phyloP scores from a whole-genome alignment of 2,329 filamentous ascomycete genomes.

The Ophiostoma piceae region DNA sequence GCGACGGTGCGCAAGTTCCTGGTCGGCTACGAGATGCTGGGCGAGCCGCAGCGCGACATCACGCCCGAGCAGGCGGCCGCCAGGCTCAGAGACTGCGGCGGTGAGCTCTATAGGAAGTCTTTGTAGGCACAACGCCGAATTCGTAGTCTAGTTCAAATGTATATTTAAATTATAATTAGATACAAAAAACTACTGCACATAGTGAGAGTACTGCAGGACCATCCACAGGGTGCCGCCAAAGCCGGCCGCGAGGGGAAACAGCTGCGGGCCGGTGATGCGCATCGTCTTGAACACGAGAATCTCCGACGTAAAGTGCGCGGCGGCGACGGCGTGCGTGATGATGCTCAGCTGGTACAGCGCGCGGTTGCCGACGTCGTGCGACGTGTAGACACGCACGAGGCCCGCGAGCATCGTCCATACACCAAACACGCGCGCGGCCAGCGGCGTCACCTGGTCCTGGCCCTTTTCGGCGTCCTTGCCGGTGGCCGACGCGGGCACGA shows the following conservation, averaged over 20 bases:
- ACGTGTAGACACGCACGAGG: constrained; percentile 74
- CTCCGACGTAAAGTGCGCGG: constrained; percentile 74
- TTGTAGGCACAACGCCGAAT: constrained; percentile 31
- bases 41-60: constrained; percentile 96
- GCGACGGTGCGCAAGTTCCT: constrained; percentile 94
- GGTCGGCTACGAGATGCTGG: constrained; percentile 94
- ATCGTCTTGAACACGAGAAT: constrained; percentile 74
- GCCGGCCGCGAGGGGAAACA: constrained; percentile 50
- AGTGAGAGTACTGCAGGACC: constrained; percentile 62
- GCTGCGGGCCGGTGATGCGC: constrained; percentile 53
- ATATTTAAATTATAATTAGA: not conserved
- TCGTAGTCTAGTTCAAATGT: not conserved
- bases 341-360: constrained; percentile 74
- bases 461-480: constrained; percentile 44
- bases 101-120: constrained; percentile 75
- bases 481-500: constrained; percentile 41
- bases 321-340: constrained; percentile 75
- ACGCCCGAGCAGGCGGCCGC: constrained; percentile 92
- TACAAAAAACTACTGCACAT: constrained; percentile 43
- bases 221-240: constrained; percentile 53
- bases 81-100: constrained; percentile 68
- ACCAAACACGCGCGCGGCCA: constrained; percentile 75
- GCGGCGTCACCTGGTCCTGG: constrained; percentile 62
- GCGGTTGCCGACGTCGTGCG: constrained; percentile 70
- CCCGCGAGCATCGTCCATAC: constrained; percentile 80